phyloP scores from a whole-genome alignment of 768 basidiomycete genomes.

The Melanogaster broomeanus region DNA sequence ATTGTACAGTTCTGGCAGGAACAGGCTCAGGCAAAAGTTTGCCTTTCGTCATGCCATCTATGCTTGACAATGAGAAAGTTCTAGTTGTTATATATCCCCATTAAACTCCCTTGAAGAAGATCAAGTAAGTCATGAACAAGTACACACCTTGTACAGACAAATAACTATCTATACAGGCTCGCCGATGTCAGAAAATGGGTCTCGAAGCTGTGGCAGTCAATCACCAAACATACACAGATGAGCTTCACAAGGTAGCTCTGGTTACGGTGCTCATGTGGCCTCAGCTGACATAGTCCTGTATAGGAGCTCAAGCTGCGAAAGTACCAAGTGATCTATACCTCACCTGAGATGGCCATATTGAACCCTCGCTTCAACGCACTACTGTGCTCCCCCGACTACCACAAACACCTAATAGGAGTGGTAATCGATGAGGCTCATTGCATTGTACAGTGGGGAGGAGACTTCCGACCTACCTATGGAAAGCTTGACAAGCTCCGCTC shows the following conservation, averaged over 20 bases:
- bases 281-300: not conserved
- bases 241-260: conserved; percentile 2
- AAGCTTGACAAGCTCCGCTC: conserved; percentile 30
- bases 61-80: not conserved
- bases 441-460: conserved; percentile 36
- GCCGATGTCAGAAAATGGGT: conserved; percentile 10
- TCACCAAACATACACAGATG: conserved; percentile 11
- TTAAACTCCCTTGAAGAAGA: not conserved
- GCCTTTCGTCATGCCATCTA: too few species aligned
- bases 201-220: conserved; percentile 14
- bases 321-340: conserved; percentile 34
- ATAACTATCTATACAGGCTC: conserved; percentile 1
- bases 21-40: too few species aligned
- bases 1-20: too few species aligned
- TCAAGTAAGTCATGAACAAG: not conserved
- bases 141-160: not conserved
- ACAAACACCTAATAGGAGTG: conserved; percentile 19
- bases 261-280: not conserved
- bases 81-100: not conserved
- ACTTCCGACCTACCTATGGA: conserved; percentile 34
- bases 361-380: conserved; percentile 29
- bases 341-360: conserved; percentile 42
- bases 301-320: conserved; percentile 25
- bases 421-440: conserved; percentile 45
- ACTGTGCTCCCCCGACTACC: conserved; percentile 19